Evolutionary conservation across 352 stramenopile genomes (phyloP).

Genomic region (Globisporangium mamillatum): DNA sequence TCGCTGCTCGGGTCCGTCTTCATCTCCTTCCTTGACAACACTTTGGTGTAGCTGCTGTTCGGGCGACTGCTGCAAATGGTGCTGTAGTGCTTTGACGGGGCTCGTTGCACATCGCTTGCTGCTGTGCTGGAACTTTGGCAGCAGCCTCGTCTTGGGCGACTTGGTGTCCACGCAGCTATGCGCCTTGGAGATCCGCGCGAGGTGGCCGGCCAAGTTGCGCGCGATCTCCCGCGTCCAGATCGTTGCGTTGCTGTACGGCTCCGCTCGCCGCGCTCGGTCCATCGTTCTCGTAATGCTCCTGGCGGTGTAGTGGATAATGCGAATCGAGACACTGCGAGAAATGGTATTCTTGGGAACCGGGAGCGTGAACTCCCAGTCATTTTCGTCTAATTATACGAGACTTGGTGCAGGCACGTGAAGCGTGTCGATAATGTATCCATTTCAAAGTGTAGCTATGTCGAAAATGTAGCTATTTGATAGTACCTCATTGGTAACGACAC

Average conservation of each 20-base stretch:
- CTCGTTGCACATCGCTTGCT: slow-evolving; percentile 48
- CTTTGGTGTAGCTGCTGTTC: not conserved
- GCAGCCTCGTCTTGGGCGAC: slow-evolving; percentile 51
- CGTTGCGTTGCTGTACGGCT: slow-evolving; percentile 76
- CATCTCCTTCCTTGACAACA: not conserved
- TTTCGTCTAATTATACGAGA: slow-evolving; percentile 4
- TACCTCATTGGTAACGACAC: not conserved
- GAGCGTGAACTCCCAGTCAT: not conserved
- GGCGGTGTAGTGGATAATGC: not conserved
- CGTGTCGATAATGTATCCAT: not conserved
- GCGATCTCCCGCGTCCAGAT: slow-evolving; percentile 76
- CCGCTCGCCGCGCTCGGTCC: slow-evolving; percentile 64
- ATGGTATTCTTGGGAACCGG: slow-evolving; percentile 4
- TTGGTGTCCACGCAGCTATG: slow-evolving; percentile 72
- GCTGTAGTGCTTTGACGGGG: slow-evolving; percentile 36
- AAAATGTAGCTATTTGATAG: slow-evolving; percentile 2
- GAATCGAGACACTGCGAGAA: not conserved
- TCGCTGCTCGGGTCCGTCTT: not conserved
- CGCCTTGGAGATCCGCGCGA: slow-evolving; percentile 64
- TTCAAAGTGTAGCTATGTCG: not conserved
- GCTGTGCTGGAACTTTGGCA: slow-evolving; percentile 48
- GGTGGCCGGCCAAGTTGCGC: slow-evolving; percentile 61
- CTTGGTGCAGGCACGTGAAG: not conserved
- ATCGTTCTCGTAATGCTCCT: slow-evolving; percentile 24
- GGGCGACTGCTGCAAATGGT: not conserved